Percentiles rank a stretch among this genome's conserved stretches.
Evolutionary conservation across 305 asterid species (phyloP).

Genomic region (Nicotiana rustica): DNA sequence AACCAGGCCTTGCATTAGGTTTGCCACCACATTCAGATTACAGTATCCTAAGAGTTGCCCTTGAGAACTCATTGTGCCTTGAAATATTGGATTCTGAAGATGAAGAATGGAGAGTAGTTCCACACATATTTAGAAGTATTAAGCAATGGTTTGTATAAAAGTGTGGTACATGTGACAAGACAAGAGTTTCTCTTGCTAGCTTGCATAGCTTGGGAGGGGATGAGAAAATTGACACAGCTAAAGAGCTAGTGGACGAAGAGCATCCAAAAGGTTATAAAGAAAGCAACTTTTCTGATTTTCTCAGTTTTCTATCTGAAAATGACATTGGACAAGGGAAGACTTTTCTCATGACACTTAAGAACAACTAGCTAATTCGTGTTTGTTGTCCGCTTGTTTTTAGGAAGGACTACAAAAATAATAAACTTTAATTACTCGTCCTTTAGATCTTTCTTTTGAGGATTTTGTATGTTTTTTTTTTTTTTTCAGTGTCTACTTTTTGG

Average conservation of each 20-base stretch:
- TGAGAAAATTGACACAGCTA: slow-evolving; percentile 48
- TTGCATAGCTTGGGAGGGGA: slow-evolving; percentile 47
- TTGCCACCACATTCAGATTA: slow-evolving; percentile 50
- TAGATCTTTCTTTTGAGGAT: not conserved
- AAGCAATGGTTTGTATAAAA: slow-evolving; percentile 55
- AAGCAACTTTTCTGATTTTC: slow-evolving; percentile 44
- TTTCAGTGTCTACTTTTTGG: not conserved
- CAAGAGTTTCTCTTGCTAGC: slow-evolving; percentile 46
- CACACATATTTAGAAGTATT: slow-evolving; percentile 46
- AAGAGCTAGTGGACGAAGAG: slow-evolving; percentile 35
- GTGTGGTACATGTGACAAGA: slow-evolving; percentile 41
- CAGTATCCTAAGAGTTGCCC: slow-evolving; percentile 48
- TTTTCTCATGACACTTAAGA: not conserved
- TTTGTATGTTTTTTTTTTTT: not conserved
- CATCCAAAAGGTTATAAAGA: slow-evolving; percentile 38
- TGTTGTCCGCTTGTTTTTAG: not conserved
- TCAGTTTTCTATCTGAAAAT: slow-evolving; percentile 13
- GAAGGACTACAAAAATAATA: not conserved
- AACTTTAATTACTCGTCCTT: not conserved
- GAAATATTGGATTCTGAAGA: slow-evolving; percentile 34
- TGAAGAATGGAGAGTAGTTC: slow-evolving; percentile 44
- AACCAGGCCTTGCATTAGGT: slow-evolving; percentile 36
- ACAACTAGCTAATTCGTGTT: not conserved
- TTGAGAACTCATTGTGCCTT: slow-evolving; percentile 51
- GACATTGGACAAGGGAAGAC: not conserved